Conservation (phyloP, 169 alveolate species). For the Perkinsus chesapeaki region DNA sequence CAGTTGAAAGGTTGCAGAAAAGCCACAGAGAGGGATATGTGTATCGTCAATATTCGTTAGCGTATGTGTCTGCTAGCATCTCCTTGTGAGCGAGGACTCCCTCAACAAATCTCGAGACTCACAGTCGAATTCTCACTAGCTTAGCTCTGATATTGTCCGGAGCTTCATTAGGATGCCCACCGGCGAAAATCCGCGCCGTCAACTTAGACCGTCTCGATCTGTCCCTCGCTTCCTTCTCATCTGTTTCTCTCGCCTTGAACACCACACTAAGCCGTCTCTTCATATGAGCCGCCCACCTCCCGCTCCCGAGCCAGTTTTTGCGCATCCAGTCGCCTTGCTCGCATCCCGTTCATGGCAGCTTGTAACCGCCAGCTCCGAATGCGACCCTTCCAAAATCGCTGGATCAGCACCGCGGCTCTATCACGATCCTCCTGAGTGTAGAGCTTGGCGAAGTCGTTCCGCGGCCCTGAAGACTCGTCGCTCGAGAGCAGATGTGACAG, state of each 20-base stretch:
- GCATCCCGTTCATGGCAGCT: not conserved
- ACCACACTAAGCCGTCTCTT: not conserved
- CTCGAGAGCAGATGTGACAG: not conserved
- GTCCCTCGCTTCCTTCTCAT: not conserved
- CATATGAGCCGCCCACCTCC: too few relatives aligned
- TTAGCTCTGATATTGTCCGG: not conserved
- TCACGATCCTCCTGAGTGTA: not conserved
- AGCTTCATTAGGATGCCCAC: not conserved
- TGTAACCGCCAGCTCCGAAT: not conserved
- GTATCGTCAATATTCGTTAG: too few relatives aligned
- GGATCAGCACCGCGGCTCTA: not conserved
- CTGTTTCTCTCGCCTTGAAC: not conserved
- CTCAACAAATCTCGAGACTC: not conserved
- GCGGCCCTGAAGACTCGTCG: not conserved
- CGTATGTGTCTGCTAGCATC: too few relatives aligned
- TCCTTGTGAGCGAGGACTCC: too few relatives aligned
- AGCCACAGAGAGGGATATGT: too few relatives aligned
- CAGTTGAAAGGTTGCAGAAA: too few relatives aligned
- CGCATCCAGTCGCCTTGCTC: not conserved
- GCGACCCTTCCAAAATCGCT: not conserved
- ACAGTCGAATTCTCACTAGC: not conserved
- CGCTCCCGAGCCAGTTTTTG: not conserved
- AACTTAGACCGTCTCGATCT: not conserved
- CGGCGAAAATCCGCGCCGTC: not conserved
- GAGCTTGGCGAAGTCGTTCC: not conserved